Base-by-base conservation (phyloP, 1,139 yeast genomes). In the Candida gigantensis region DNA sequence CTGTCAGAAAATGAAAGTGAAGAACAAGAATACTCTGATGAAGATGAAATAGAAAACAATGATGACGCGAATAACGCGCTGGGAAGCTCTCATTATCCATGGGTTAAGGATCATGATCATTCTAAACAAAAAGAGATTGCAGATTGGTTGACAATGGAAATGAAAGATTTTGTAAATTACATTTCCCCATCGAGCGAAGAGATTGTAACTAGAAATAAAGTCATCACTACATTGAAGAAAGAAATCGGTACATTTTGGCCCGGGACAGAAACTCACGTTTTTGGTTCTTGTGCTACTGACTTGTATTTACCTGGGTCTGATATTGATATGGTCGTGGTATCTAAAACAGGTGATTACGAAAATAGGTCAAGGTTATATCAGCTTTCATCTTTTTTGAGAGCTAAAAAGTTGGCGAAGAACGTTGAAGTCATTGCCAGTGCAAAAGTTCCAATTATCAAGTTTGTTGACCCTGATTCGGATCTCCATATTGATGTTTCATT, bases 221-320 rank as follows among this genome's bases (percentile, higher is more conserved):
- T 89, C 1, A 83, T 92, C 12, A 61, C 70, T 28, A 71, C 77
- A 30, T 64, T 94, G 27, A 79, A 84, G 42, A 52, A 58, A 3
- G 71, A 78, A 9, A 84, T 90, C 7, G 60, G 63, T 3, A 51
- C 53, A 12, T 68, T 84, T 39, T 92, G 98, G 97, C 80, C 81
- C 1, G 87, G 80, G 44, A 83, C 95, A 3, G 84, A 83, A 40
- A 77, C 85, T 7, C 85, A 83, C 49, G 96, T 90, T 11, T 92
- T 94, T 67, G 99, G 99, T 0, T 89, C 97, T 0, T 87, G 80
- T 58, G 97, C 98, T 1, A 90, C 98, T 0, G 97, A 90, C 55
- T 65, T 94, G 44, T 92, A 90, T 52, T 67, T 94, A 16, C 98
- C 98, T 0, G 96, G 96, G 1, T 88, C 97, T 0, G 99, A 94